Evolutionary conservation across 768 basidiomycete species (phyloP).

Genomic region (Kwoniella bestiolae): DNA sequence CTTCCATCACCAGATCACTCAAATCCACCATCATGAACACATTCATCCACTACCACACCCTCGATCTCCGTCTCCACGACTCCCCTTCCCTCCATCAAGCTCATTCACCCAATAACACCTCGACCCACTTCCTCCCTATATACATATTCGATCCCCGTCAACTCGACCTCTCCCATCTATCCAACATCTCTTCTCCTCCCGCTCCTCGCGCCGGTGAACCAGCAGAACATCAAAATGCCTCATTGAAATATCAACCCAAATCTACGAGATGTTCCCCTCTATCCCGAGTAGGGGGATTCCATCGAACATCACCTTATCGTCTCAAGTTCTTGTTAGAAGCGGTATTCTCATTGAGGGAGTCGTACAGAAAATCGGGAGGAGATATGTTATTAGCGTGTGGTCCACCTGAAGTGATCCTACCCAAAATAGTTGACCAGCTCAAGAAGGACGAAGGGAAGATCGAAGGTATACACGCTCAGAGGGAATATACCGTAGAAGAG

Average conservation of each 20-base stretch:
- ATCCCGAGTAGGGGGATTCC: conserved; percentile 39
- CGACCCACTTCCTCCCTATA: conserved; percentile 59
- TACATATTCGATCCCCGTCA: conserved; percentile 60
- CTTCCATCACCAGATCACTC: background rate
- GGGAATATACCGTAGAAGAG: conserved; percentile 52
- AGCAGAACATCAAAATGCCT: conserved; percentile 5
- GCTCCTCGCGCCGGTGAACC: no score
- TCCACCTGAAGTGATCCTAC: conserved; percentile 56
- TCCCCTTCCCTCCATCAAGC: conserved; percentile 46
- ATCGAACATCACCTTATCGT: conserved; percentile 46
- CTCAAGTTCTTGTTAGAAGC: conserved; percentile 57
- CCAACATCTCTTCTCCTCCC: conserved; percentile 34
- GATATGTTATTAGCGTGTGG: conserved; percentile 60
- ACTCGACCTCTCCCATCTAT: conserved; percentile 57
- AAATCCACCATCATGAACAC: conserved; percentile 26
- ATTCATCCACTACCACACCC: conserved; percentile 52
- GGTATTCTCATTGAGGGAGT: conserved; percentile 54
- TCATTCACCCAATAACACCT: conserved; percentile 36
- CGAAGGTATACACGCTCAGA: conserved; percentile 54
- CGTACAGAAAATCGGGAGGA: conserved; percentile 40
- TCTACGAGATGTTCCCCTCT: conserved; percentile 28
- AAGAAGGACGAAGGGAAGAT: conserved; percentile 49
- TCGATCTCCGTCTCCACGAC: conserved; percentile 51
- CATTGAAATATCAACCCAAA: conserved; percentile 8
- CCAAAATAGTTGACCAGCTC: conserved; percentile 50